These are phyloP conservation scores for Dichotomopilus funicola DNA, from an alignment of 2,329 filamentous ascomycete genomes.

Conservation along the genomic window DNA sequence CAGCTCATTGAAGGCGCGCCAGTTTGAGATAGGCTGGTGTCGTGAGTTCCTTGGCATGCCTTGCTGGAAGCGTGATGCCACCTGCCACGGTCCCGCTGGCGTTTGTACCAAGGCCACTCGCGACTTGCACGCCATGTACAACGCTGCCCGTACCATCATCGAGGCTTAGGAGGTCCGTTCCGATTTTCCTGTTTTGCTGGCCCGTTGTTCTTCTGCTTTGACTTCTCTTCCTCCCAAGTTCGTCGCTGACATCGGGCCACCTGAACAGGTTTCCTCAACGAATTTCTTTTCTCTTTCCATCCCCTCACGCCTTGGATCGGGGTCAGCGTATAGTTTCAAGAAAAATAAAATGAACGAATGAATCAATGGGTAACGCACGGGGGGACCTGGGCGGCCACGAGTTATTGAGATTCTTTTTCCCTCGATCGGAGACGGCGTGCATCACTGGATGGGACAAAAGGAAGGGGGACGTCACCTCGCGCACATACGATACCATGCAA, in stretches of 20 bases:
- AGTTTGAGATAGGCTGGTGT: conserved; percentile 29
- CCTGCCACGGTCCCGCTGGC: conserved; percentile 29
- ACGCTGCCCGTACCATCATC: conserved; percentile 28
- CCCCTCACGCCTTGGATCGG: no score
- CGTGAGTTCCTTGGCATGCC: conserved; percentile 30
- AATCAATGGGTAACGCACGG: no score
- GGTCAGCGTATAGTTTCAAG: no score
- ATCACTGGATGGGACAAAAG: not conserved
- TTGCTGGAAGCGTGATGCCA: conserved; percentile 32
- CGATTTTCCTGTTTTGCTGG: not conserved
- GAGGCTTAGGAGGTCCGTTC: conserved; percentile 16
- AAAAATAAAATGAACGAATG: no score
- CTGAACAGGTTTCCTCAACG: no score
- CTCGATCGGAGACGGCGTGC: no score
- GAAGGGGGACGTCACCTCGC: conserved; percentile 4
- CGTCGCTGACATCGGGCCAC: no score
- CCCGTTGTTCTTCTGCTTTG: not conserved
- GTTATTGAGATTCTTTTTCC: no score
- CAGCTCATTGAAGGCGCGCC: conserved; percentile 21
- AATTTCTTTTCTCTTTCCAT: no score
- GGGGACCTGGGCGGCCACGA: no score
- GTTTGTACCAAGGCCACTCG: conserved; percentile 33
- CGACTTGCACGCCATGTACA: conserved; percentile 31
- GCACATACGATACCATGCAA: no score
- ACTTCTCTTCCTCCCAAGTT: not conserved